Base-by-base conservation (phyloP, 2,329 filamentous ascomycete genomes). In the Fusarium torulosum region DNA sequence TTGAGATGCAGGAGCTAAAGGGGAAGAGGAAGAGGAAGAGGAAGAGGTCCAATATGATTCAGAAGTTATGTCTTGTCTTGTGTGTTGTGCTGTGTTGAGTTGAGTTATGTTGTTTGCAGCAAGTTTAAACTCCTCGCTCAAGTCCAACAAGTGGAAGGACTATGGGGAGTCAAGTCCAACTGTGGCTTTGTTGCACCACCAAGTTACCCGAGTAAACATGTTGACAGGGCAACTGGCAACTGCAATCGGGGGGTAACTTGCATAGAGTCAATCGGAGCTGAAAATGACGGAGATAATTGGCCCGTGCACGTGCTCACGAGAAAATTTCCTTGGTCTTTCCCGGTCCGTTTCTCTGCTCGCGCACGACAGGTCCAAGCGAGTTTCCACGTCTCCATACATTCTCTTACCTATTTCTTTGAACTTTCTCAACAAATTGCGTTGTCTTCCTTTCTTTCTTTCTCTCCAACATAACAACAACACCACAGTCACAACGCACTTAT, bases 151-250 rank as follows among this genome's bases (percentile, higher is more conserved):
- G 50, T 37, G 58, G 58, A 64, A 69, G 66, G 66, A 67, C 63
- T 63, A 67, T 69, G 57, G 53, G 57, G 66, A 69, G 60, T 63
- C 61, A 60, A 69, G 67, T 69, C 66, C 70, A 63, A 69, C 63
- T 67, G 70, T 64, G 67, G 64, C 59, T 52, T 69, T 68, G 70
- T 72, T 73, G 57, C 66, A 67, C 61, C 57, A 64, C 66, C 71
- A 68, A 73, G 72, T 72, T 70, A 73, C 60, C 57, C 67, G 69
- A 70, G 75, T 74, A 72, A 74, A 75, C 65, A 66, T 64, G 78
- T 79, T 79, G 78, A 70, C 77, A 42, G 49, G 72, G 77, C 78
- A 79, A 79, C 78, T 42, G 31, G 27, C 27, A 29, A 79, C 78
- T 42, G 31, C 43, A 42, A 62, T 62, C 44, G 59, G 59, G 59